A percentile compares a stretch with the other conserved stretches of the same genome.
phyloP scores from a whole-genome alignment of 257 asterid genomes.

The Cynanchum wilfordii region DNA sequence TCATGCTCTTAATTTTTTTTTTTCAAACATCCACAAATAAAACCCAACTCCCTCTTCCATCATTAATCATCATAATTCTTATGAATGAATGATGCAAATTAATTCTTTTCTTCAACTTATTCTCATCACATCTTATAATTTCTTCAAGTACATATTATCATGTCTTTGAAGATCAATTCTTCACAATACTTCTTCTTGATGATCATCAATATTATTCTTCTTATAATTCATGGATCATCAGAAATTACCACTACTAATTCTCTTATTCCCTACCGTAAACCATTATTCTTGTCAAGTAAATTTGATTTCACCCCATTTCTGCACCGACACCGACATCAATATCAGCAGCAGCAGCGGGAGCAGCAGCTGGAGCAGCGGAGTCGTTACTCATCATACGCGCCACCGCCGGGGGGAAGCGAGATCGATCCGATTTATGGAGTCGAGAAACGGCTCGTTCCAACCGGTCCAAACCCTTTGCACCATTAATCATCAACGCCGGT shows the following conservation, averaged over 20 bases:
- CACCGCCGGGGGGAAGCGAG: constrained; percentile 28
- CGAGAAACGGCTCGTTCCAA: constrained; percentile 74
- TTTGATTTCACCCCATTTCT: constrained; percentile 57
- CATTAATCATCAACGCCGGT: constrained; percentile 32
- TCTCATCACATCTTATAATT: neutral
- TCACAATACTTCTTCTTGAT: neutral
- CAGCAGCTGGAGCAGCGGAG: constrained; percentile 21
- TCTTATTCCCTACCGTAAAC: constrained; percentile 29
- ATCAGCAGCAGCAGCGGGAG: constrained; percentile 14
- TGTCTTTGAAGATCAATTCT: constrained; percentile 14
- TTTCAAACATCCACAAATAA: constrained; percentile 3
- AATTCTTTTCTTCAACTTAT: neutral
- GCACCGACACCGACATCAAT: constrained; percentile 18
- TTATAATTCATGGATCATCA: too few species aligned
- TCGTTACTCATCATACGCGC: constrained; percentile 7
- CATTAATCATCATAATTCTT: too few species aligned
- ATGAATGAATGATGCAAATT: neutral
- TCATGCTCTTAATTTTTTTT: constrained; percentile 9
- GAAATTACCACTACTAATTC: too few species aligned
- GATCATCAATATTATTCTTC: neutral
- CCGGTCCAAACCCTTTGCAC: constrained; percentile 90
- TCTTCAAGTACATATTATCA: neutral
- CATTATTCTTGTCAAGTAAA: constrained; percentile 24
- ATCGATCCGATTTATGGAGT: constrained; percentile 62
- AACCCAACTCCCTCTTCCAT: neutral